phyloP scores from a whole-genome alignment of 2,329 filamentous ascomycete species.

The Rhinocladiella similis region DNA sequence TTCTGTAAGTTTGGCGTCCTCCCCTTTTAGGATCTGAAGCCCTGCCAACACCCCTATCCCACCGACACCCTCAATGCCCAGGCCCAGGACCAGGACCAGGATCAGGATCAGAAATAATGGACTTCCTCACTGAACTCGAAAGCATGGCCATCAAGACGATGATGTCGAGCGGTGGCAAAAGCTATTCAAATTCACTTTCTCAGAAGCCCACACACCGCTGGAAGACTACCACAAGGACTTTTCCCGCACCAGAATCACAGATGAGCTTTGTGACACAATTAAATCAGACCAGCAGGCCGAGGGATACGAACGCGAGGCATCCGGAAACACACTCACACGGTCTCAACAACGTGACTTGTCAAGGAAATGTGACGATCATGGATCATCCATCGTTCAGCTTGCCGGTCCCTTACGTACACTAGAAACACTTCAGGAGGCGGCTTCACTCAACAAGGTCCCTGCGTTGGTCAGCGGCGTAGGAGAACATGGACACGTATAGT shows the following conservation, averaged over 20 bases:
- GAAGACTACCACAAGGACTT: conserved; percentile 36
- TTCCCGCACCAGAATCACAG: conserved; percentile 35
- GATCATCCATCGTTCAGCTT: conserved; percentile 31
- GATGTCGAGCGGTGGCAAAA: conserved; percentile 35
- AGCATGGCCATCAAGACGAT: conserved; percentile 26
- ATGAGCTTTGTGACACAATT: conserved; percentile 39
- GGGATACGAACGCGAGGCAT: conserved; percentile 42
- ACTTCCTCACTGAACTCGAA: conserved; percentile 31
- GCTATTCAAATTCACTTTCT: conserved; percentile 35
- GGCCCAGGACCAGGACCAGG: too few relatives aligned
- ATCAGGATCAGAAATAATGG: neutral
- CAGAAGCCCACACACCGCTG: conserved; percentile 37
- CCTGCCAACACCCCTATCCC: too few relatives aligned
- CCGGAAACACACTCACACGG: conserved; percentile 33
- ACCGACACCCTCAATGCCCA: too few relatives aligned
- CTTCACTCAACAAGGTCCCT: conserved; percentile 19
- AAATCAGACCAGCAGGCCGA: conserved; percentile 32
- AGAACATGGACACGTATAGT: conserved; percentile 26
- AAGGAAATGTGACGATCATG: neutral
- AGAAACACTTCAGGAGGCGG: conserved; percentile 26
- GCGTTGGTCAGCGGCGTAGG: conserved; percentile 17
- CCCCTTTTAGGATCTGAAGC: too few relatives aligned
- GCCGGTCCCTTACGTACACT: conserved; percentile 27
- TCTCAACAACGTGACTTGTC: neutral
- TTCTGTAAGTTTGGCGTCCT: too few relatives aligned